Evolutionary conservation across 2,329 filamentous ascomycete genomes (phyloP).

Genomic region (Lasiodiplodia citricola): DNA sequence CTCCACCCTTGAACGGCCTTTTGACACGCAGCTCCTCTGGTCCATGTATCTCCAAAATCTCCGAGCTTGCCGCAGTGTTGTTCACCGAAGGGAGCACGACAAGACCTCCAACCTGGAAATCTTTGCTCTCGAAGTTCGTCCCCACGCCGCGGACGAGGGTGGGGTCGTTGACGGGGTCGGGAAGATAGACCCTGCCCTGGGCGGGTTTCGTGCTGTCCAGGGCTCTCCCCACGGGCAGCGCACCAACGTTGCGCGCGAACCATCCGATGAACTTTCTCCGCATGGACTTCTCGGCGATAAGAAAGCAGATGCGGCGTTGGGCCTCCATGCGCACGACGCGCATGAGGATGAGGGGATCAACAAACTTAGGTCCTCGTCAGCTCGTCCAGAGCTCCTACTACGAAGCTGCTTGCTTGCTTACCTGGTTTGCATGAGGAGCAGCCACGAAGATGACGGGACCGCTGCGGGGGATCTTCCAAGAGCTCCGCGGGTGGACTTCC

Average conservation of each 20-base stretch:
- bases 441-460: slow-evolving; percentile 95
- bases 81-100: slow-evolving; percentile 86
- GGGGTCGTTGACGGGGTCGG: slow-evolving; percentile 84
- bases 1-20: slow-evolving; percentile 79
- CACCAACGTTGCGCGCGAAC: slow-evolving; percentile 81
- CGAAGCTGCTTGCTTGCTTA: slow-evolving; percentile 45
- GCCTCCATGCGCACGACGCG: slow-evolving; percentile 86
- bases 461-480: slow-evolving; percentile 89
- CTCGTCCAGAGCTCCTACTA: neutral
- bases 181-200: slow-evolving; percentile 81
- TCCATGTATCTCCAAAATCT: slow-evolving; percentile 80
- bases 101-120: slow-evolving; percentile 79
- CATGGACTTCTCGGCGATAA: slow-evolving; percentile 96
- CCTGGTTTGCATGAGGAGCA: slow-evolving; percentile 95
- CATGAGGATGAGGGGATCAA: slow-evolving; percentile 93
- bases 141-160: slow-evolving; percentile 78
- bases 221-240: slow-evolving; percentile 90
- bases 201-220: slow-evolving; percentile 86
- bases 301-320: slow-evolving; percentile 84
- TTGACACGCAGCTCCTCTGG: slow-evolving; percentile 84
- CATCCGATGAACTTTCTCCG: slow-evolving; percentile 86
- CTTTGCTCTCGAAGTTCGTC: slow-evolving; percentile 76
- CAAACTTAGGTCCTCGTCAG: slow-evolving; percentile 67
- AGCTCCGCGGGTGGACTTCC: slow-evolving; percentile 91
- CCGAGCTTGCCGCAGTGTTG: slow-evolving; percentile 78